Conservation (phyloP, 176 grass and related monocot species). For the Rhynchospora pubera region DNA sequence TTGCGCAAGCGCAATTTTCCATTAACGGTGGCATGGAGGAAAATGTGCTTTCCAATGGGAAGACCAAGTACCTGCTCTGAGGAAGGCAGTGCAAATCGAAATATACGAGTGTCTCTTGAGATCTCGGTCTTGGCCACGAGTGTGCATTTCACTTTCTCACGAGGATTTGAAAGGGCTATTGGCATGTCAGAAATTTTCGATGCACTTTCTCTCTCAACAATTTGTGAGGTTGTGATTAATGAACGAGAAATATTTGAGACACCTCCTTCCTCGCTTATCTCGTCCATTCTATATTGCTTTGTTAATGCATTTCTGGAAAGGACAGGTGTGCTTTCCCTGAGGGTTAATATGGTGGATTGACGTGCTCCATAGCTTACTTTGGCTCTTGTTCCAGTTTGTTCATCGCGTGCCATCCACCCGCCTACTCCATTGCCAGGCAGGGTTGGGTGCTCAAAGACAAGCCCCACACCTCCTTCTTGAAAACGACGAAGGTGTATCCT, state of each 20-base stretch:
- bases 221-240: constrained; percentile 31
- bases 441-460: constrained; percentile 57
- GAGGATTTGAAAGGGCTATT: too few species aligned
- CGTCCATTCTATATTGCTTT: constrained; percentile 25
- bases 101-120: too few species aligned
- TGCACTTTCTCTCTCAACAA: constrained; percentile 55
- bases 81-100: too few species aligned
- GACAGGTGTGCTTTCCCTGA: constrained; percentile 33
- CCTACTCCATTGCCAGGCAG: constrained; percentile 43
- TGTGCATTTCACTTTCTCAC: too few species aligned
- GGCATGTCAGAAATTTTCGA: too few species aligned
- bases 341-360: background rate
- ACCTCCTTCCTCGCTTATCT: constrained; percentile 38
- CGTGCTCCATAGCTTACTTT: background rate
- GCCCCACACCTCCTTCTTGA: background rate
- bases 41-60: too few species aligned
- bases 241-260: too few species aligned
- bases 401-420: constrained; percentile 44
- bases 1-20: too few species aligned
- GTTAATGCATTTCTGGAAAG: constrained; percentile 25
- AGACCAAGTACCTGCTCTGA: too few species aligned
- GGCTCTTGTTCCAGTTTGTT: constrained; percentile 1
- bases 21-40: too few species aligned
- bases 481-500: background rate
- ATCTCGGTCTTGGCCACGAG: too few species aligned